phyloP scores from a whole-genome alignment of 352 stramenopile species.

The Phytophthora macrochlamydospora region DNA sequence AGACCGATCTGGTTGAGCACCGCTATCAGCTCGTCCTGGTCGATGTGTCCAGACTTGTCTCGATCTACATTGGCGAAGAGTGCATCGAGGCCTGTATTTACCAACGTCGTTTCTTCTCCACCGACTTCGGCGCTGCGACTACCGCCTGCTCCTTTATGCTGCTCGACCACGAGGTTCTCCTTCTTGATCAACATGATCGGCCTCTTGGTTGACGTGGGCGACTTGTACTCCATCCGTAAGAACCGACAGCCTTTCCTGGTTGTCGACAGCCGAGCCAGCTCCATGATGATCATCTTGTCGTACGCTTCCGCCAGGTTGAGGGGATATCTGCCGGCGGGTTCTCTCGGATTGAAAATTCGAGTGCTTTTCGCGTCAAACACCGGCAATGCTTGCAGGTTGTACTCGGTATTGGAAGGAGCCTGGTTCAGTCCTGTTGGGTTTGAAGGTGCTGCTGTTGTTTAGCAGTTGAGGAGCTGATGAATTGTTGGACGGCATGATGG shows the following conservation, averaged over 20 bases:
- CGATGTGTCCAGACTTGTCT: slow-evolving; percentile 62
- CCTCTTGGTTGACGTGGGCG: slow-evolving; percentile 31
- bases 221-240: slow-evolving; percentile 63
- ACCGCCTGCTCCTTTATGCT: slow-evolving; percentile 25
- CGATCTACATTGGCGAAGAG: slow-evolving; percentile 71
- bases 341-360: slow-evolving; percentile 69
- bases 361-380: slow-evolving; percentile 44
- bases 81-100: slow-evolving; percentile 60
- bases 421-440: no score
- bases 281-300: slow-evolving; percentile 77
- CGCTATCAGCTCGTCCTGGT: slow-evolving; percentile 58
- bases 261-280: slow-evolving; percentile 76
- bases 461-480: no score
- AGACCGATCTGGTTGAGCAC: slow-evolving; percentile 74
- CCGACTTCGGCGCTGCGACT: slow-evolving; percentile 8
- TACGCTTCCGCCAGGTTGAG: slow-evolving; percentile 74
- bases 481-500: no score
- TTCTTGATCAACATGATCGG: slow-evolving; percentile 53
- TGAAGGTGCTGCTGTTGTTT: no score
- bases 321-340: slow-evolving; percentile 74
- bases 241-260: slow-evolving; percentile 79
- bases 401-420: slow-evolving; percentile 7
- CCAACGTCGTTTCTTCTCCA: slow-evolving; percentile 54
- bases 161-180: slow-evolving; percentile 43
- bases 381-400: slow-evolving; percentile 43